phyloP scores from a whole-genome alignment of 345 rosid genomes.

The Gossypium arboreum region DNA sequence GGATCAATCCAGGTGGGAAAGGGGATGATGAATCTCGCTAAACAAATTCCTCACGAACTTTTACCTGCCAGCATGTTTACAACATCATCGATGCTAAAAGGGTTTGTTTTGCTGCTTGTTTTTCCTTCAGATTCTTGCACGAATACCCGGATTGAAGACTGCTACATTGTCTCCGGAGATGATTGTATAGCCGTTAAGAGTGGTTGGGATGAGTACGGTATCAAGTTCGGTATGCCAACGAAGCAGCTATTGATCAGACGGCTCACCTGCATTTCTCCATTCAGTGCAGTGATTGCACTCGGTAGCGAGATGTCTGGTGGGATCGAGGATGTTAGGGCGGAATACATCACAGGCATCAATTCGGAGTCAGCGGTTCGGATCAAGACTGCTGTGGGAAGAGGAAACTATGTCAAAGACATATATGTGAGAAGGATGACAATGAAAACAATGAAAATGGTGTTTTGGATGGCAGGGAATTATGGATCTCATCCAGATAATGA shows the following conservation, averaged over 20 bases:
- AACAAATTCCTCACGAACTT: background rate
- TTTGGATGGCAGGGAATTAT: slow-evolving; percentile 90
- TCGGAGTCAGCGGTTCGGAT: slow-evolving; percentile 75
- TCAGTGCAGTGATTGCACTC: slow-evolving; percentile 80
- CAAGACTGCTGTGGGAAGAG: slow-evolving; percentile 74
- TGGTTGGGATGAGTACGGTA: slow-evolving; percentile 86
- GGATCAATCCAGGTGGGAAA: slow-evolving; percentile 65
- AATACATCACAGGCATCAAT: slow-evolving; percentile 61
- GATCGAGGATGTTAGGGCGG: slow-evolving; percentile 69
- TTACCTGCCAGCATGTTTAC: background rate
- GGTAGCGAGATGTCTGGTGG: slow-evolving; percentile 98
- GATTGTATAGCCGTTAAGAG: slow-evolving; percentile 86
- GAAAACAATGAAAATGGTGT: slow-evolving; percentile 76
- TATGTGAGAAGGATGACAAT: slow-evolving; percentile 61
- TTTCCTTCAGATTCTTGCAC: slow-evolving; percentile 59
- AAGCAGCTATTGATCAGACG: slow-evolving; percentile 68
- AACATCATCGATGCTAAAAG: background rate
- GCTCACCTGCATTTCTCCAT: slow-evolving; percentile 80
- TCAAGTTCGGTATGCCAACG: slow-evolving; percentile 58
- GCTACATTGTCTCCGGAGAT: slow-evolving; percentile 79
- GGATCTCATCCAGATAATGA: slow-evolving; percentile 68
- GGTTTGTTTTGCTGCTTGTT: background rate
- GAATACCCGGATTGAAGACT: slow-evolving; percentile 65
- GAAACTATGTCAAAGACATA: slow-evolving; percentile 72
- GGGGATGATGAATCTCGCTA: background rate